Evolutionary conservation across 352 stramenopile species (phyloP).

Genomic region (Detonula confervacea): DNA sequence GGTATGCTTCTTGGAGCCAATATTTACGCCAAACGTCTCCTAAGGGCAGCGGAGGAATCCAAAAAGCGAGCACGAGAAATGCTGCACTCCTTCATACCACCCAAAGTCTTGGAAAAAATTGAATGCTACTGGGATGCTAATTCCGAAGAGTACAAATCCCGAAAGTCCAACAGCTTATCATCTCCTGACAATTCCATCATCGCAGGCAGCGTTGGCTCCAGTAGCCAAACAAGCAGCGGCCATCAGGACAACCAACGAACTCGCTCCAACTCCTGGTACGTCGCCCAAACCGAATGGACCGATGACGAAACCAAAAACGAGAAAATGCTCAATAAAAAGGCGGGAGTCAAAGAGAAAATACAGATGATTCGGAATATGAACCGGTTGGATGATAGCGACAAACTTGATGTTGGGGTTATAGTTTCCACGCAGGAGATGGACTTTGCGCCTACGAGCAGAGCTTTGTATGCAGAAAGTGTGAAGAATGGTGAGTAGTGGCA

Average conservation of each 20-base stretch:
- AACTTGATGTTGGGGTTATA: constrained; percentile 18
- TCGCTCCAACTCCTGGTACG: constrained; percentile 38
- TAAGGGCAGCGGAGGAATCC: constrained; percentile 29
- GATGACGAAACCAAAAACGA: constrained; percentile 17
- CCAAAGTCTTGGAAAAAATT: constrained; percentile 44
- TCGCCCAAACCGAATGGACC: constrained; percentile 37
- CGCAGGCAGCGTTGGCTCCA: background rate
- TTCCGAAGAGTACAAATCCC: constrained; percentile 3
- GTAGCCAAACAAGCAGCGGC: background rate
- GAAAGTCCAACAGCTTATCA: background rate
- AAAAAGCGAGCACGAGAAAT: constrained; percentile 35
- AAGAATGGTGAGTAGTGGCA: constrained; percentile 31
- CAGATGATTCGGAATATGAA: constrained; percentile 25
- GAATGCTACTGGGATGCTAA: constrained; percentile 37
- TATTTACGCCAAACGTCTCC: constrained; percentile 43
- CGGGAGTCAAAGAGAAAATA: constrained; percentile 23
- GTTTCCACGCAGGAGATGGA: constrained; percentile 12
- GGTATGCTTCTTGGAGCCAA: constrained; percentile 31
- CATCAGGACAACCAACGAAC: background rate
- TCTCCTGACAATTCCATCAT: background rate
- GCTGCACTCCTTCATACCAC: constrained; percentile 41
- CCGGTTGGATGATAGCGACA: background rate
- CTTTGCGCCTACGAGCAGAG: constrained; percentile 10
- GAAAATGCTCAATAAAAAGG: background rate
- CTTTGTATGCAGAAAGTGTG: constrained; percentile 46